phyloP scores from a whole-genome alignment of 73 alveolate genomes.

The Paraurostyla sp. region DNA sequence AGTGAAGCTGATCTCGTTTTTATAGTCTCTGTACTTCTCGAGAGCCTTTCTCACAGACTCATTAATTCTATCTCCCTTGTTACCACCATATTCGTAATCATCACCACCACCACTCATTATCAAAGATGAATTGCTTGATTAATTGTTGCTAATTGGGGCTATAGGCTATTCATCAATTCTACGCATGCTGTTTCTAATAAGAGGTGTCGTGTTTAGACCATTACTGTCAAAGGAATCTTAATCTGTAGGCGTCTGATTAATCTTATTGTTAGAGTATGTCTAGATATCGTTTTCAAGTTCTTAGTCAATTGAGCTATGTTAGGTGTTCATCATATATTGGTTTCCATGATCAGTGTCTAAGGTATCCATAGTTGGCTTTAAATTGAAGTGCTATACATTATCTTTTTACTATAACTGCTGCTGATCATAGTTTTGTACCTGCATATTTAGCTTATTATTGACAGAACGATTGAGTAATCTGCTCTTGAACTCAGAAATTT shows the following conservation, averaged over 20 bases:
- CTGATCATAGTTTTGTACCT: too few relatives aligned
- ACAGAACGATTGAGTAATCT: too few relatives aligned
- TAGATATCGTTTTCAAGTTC: background rate
- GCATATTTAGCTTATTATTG: too few relatives aligned
- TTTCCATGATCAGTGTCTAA: too few relatives aligned
- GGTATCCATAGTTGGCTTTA: too few relatives aligned
- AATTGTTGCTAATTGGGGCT: background rate
- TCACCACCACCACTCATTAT: too few relatives aligned
- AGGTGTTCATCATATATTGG: too few relatives aligned
- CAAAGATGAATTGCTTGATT: too few relatives aligned
- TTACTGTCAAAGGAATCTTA: background rate
- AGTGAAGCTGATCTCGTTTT: slow-evolving; percentile 15
- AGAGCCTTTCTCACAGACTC: slow-evolving; percentile 25
- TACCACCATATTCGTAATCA: background rate
- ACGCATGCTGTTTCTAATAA: slow-evolving; percentile 24
- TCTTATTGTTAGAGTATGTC: background rate
- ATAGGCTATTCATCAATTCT: slow-evolving; percentile 21
- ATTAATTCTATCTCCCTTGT: background rate
- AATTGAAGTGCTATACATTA: too few relatives aligned
- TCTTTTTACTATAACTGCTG: too few relatives aligned
- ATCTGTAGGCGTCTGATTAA: background rate
- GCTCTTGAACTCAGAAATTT: too few relatives aligned
- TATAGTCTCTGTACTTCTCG: background rate
- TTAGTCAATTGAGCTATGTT: background rate
- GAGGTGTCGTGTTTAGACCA: background rate